A percentile compares a stretch with the other conserved stretches of the same genome.
phyloP scores from a whole-genome alignment of 1,139 yeast species.

The Candida sp. region DNA sequence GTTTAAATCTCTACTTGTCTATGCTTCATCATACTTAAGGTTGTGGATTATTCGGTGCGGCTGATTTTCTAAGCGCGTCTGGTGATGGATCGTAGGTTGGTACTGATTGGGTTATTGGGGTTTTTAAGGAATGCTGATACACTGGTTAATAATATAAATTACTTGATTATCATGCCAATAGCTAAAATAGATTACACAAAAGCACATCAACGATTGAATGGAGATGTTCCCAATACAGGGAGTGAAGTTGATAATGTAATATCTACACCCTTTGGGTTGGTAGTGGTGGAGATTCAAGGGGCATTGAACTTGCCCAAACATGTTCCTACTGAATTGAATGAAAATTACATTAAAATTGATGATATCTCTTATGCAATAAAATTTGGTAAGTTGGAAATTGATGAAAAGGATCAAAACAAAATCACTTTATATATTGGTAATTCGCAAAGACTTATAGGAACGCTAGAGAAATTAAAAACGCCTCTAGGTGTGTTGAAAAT shows the following conservation, averaged over 20 bases:
- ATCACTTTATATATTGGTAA: conserved; percentile 63
- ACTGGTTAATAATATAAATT: too few species aligned
- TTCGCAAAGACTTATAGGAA: conserved; percentile 63
- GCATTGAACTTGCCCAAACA: conserved; percentile 53
- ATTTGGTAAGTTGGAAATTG: conserved; percentile 58
- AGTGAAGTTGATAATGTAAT: conserved; percentile 20
- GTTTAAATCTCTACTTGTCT: too few species aligned
- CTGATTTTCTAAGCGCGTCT: too few species aligned
- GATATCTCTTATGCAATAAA: conserved; percentile 46
- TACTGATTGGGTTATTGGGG: too few species aligned
- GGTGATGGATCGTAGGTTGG: too few species aligned
- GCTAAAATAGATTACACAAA: conserved; percentile 25
- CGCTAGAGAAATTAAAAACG: conserved; percentile 49
- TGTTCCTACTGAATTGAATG: conserved; percentile 27
- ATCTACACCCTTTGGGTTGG: conserved; percentile 55
- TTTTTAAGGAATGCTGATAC: too few species aligned
- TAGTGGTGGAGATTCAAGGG: conserved; percentile 69
- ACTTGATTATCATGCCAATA: conserved; percentile 28
- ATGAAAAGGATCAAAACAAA: conserved; percentile 33
- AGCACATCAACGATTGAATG: conserved; percentile 18
- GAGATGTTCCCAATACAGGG: conserved; percentile 4
- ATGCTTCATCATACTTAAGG: too few species aligned
- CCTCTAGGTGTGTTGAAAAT: conserved; percentile 62
- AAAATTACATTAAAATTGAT: conserved; percentile 30
- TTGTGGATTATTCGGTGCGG: too few species aligned